Evolutionary conservation across 2,329 filamentous ascomycete species (phyloP), one percentile per base, ranked within the genome.

Genomic region (Balansia obtecta): DNA sequence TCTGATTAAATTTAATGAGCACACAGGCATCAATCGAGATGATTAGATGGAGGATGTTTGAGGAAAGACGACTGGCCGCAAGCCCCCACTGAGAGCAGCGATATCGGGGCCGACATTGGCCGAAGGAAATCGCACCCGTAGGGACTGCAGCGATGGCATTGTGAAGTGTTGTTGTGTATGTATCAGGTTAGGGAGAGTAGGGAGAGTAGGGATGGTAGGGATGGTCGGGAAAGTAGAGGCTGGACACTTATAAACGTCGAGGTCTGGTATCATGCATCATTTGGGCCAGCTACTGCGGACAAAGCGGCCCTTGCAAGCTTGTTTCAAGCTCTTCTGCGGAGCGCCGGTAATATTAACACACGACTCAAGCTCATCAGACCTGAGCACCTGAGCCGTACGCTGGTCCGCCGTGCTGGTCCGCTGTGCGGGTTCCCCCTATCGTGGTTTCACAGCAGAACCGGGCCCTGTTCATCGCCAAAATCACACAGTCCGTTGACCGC

Each of bases 31-130:
- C 12, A 18, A 13, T 5, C 39, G 3, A 10, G n/a, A 20, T 8
- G 39, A 16, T 15, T 41, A 20, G 39, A 16, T 15, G 20, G 13
- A 16, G 39, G 39, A 37, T 37, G 34, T 37, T 37, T 12, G 15
- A 11, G 11, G 15, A 37, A 37, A 5, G 15, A 15, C 3, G 34
- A 37, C 13, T 37, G 15, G 34, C 34, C 4, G 10, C 11, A 12
- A 12, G 7, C 12, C 44, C 45, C 20, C 34, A n/a, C 18, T 37
- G 34, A 30, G 34, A 30, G 15, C 16, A 34, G 46, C 46, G 46
- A 48, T 30, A 48, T 48, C 46, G 38, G 46, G 46, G 46, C 46
- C 38, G 38, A 42, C 22, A 30, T 39, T 42, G 46, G 30, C 46
- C 38, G 37, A 41, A 41, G 46, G 10, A 4, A 10, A 37, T 37